Percentiles rank a stretch among this genome's conserved stretches.
These are phyloP conservation scores for Paecilomyces sp. DNA, from an alignment of 2,329 filamentous ascomycete species.

Conservation along the genomic window DNA sequence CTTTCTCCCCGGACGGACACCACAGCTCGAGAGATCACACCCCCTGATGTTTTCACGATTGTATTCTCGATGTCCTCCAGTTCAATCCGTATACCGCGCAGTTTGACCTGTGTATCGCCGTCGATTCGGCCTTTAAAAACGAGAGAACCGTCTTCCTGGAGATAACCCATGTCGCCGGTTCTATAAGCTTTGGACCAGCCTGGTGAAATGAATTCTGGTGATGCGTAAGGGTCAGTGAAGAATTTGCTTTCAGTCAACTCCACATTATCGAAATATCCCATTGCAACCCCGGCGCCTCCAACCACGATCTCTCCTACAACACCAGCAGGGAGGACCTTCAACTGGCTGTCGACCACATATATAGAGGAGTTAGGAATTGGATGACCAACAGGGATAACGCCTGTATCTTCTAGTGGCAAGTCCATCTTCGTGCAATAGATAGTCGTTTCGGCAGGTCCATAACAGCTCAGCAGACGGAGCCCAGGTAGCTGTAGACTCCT, in stretches of 20 bases:
- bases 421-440: slow-evolving; percentile 13
- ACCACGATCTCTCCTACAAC: slow-evolving; percentile 35
- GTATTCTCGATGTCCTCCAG: slow-evolving; percentile 38
- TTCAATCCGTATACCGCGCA: slow-evolving; percentile 36
- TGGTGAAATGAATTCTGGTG: neutral
- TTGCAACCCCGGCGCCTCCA: slow-evolving; percentile 14
- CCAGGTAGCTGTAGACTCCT: too few species aligned
- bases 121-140: slow-evolving; percentile 18
- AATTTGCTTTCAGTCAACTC: slow-evolving; percentile 14
- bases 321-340: slow-evolving; percentile 30
- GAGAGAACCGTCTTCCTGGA: slow-evolving; percentile 18
- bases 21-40: neutral
- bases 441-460: too few species aligned
- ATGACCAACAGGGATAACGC: slow-evolving; percentile 12
- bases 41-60: slow-evolving; percentile 18
- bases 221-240: slow-evolving; percentile 7
- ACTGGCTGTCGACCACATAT: slow-evolving; percentile 34
- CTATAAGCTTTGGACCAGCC: slow-evolving; percentile 12
- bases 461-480: too few species aligned
- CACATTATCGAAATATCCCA: slow-evolving; percentile 11
- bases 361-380: slow-evolving; percentile 28
- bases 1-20: neutral
- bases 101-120: slow-evolving; percentile 21
- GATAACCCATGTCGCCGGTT: slow-evolving; percentile 21
- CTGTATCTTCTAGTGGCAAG: slow-evolving; percentile 27